Base-by-base conservation (phyloP, 352 stramenopile genomes). In the Phytophthora europaea region DNA sequence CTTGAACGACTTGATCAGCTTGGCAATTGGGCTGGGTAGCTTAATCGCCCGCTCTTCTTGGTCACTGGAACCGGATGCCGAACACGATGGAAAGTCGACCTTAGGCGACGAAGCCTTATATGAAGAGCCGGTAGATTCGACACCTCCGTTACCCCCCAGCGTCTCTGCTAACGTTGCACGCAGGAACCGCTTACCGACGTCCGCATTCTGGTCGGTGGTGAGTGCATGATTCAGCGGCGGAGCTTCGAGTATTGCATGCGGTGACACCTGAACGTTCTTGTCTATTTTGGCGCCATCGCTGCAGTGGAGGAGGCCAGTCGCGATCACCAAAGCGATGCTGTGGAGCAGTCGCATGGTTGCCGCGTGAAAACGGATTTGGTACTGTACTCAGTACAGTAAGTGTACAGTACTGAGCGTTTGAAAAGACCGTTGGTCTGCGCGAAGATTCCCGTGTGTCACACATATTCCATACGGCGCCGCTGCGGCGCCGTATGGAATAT, bases 41-140 rank as follows among this genome's bases (percentile, higher is more conserved):
- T 23, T 47, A 16, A 66, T 7, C 33, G 31, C 36, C 59, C 65
- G 54, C n/a, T 66, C 47, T 61, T 43, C 36, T 43, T 43, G 36
- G 28, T 40, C 47, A 51, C n/a, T 51, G n/a, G 45, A 26, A 8
- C 4, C 45, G 4, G 16, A 23, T 20, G n/a, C 45, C 5, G 45
- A 51, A 8, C 3, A 23, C 16, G 45, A 23, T 20, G 45, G 26
- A 51, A 18, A 9, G 45, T 47, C 16, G 16, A 18, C 16, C 10
- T 6, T 13, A 18, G 16, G 10, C 3, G 45, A 51, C 6, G 45
- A 23, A 20, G 45, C n/a, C 7, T 51, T 51, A 16, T 51, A 12
- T 23, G 45, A 15, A 43, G 36, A 43, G 36, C 36, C 36, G 15
- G 36, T 26, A 23, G 45, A 51, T 15, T 51, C n/a, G 45, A 12